Evolutionary conservation across 177 flowering plant species (phyloP), one percentile per base, ranked within the genome.

Genomic region (Vitis hybrid): DNA sequence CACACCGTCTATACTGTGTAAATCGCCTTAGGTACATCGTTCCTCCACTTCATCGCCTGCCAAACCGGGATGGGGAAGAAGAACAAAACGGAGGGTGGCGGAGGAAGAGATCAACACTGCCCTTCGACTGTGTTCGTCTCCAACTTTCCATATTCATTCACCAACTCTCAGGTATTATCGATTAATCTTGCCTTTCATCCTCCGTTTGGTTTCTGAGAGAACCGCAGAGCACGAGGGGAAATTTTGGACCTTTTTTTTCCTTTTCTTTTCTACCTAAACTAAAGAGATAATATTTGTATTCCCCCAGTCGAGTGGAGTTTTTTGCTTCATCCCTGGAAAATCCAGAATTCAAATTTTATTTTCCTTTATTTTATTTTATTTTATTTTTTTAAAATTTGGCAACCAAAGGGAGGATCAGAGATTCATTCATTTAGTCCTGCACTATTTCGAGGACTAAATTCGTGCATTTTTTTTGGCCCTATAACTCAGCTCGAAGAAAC

Each of bases 111-210:
- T 64, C 24, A 81, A 35, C 89, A 88, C 83, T 81, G 77, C 19
- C 76, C 83, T 14, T 80, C 87, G 2, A 91, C 94, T 3, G 74
- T 91, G 12, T 88, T 86, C 78, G 88, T 91, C 60, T 68, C 82
- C 70, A 86, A 86, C 76, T 61, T 89, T 59, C 94, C 97, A 3
- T 91, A 80, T 73, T 78, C 93, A 5, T 86, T 87, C 76, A 85
- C 93, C 46, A 90, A 82, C 61, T 65, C 88, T 56, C 87, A 87
- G 93, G 93, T 83, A 71, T 59, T 62, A 21, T 9, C 19, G 16
- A 63, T 19, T 2, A n/a, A 16, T 24, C 57, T 52, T 14, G 24
- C 49, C 56, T 58, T 50, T 50, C 2, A 16, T 7, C 2, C 52
- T 57, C 54, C 27, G 52, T 72, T 72, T 72, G 52, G 69, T 48